Evolutionary conservation across 352 stramenopile species (phyloP), one percentile per base, ranked within the genome.

Genomic region (Peronospora tabacina): DNA sequence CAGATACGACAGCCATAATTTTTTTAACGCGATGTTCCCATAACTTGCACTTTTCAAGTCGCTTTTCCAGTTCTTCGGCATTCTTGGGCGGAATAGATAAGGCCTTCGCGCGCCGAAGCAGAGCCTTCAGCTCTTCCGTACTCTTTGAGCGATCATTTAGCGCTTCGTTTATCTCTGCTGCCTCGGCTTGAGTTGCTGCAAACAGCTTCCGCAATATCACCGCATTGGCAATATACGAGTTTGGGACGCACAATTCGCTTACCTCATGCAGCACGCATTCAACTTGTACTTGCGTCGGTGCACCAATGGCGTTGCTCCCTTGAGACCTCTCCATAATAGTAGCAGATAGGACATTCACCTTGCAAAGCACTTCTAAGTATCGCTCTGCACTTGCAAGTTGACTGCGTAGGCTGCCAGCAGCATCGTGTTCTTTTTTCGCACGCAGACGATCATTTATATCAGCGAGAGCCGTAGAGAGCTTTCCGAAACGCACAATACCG

Each of bases 21-120:
- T 76, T 58, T 20, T 73, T 61, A 0, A 74, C 82, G 7, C 55
- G 61, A 26, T 46, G 33, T 46, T 88, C 77, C 74, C 79, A 90
- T 9, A 52, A 57, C 7, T 61, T 59, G 24, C 73, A 85, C 19
- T 76, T 69, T 2, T 68, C 48, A 2, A 93, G 58, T 12, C 72
- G 75, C 10, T 82, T 56, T 13, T 66, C 58, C 2, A 90, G 64
- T 16, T 81, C 71, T 15, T 68, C 52, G 0, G 72, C 42, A 28
- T 58, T 55, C 17, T 63, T 42, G 0, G 76, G 72, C 0, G 56
- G 64, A 35, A 90, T 69, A 3, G 72, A 53, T 3, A 87, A 17
- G 0, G 44, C 41, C 15, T 45, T 44, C 13, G 75, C 58, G 0
- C 69, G 66, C 22, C 61, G 55, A 26, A 75, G 55, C 13, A 84